phyloP scores from a whole-genome alignment of 75 land plant genomes.

The Cunninghamia lanceolata region DNA sequence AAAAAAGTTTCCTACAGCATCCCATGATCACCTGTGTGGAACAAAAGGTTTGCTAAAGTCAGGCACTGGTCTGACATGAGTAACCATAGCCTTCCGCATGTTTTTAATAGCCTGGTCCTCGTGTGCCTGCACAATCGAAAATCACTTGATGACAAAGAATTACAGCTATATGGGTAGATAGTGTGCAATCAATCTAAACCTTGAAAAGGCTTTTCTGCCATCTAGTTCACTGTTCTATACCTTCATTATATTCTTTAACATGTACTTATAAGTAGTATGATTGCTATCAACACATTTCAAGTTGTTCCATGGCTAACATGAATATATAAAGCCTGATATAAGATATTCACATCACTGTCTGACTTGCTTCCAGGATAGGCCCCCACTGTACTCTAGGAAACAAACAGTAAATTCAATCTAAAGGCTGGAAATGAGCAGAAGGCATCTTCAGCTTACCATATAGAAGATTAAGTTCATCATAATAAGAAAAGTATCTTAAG shows the following conservation, averaged over 20 bases:
- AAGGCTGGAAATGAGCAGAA: no score
- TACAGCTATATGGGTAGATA: background rate
- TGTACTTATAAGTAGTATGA: background rate
- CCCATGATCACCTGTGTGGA: slow-evolving; percentile 60
- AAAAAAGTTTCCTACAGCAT: background rate
- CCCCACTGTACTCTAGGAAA: no score
- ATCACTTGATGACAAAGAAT: background rate
- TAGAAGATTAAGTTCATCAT: no score
- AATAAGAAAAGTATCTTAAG: no score
- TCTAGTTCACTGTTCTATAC: background rate
- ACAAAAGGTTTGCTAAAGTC: slow-evolving; percentile 69
- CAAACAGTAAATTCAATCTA: background rate
- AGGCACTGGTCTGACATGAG: slow-evolving; percentile 84
- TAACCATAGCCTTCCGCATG: slow-evolving; percentile 77
- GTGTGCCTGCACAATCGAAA: slow-evolving; percentile 44
- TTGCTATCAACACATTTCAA: background rate
- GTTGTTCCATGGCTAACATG: background rate
- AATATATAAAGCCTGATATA: no score
- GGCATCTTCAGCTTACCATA: no score
- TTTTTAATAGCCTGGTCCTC: slow-evolving; percentile 80
- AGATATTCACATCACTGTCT: background rate
- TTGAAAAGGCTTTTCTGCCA: background rate
- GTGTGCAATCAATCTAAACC: background rate
- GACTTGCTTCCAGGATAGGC: background rate
- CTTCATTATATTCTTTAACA: background rate